Evolutionary conservation across 306 rosid species (phyloP).

Genomic region (Casuarina equisetifolia): DNA sequence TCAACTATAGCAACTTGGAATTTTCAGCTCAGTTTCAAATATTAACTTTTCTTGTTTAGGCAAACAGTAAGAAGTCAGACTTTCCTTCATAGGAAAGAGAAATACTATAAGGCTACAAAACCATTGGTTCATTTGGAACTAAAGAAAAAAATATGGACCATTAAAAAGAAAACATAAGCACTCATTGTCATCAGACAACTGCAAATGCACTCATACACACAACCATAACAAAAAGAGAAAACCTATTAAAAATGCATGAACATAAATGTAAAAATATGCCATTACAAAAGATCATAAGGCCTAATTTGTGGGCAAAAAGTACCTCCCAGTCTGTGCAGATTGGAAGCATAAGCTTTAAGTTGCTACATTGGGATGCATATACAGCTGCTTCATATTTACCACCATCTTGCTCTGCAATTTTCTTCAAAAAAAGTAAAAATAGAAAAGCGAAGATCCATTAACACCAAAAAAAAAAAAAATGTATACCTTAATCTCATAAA

Average conservation of each 20-base stretch:
- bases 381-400: conserved; percentile 96
- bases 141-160: background rate
- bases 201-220: background rate
- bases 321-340: conserved; percentile 99
- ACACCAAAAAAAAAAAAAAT: background rate
- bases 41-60: background rate
- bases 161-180: conserved; percentile 2
- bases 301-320: conserved; percentile 13
- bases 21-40: background rate
- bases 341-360: conserved; percentile 86
- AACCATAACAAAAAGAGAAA: background rate
- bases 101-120: background rate
- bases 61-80: background rate
- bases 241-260: background rate
- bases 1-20: background rate
- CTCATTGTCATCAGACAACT: background rate
- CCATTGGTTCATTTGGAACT: background rate
- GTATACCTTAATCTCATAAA: background rate
- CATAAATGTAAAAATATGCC: conserved; percentile 13
- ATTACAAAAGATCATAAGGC: conserved; percentile 12
- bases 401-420: conserved; percentile 82
- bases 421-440: conserved; percentile 45
- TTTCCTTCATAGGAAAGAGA: background rate
- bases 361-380: conserved; percentile 89
- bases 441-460: conserved; percentile 24